Evolutionary conservation across 2,329 filamentous ascomycete species (phyloP), one percentile per base, ranked within the genome.

Genomic region (Keithomyces neogunnii): DNA sequence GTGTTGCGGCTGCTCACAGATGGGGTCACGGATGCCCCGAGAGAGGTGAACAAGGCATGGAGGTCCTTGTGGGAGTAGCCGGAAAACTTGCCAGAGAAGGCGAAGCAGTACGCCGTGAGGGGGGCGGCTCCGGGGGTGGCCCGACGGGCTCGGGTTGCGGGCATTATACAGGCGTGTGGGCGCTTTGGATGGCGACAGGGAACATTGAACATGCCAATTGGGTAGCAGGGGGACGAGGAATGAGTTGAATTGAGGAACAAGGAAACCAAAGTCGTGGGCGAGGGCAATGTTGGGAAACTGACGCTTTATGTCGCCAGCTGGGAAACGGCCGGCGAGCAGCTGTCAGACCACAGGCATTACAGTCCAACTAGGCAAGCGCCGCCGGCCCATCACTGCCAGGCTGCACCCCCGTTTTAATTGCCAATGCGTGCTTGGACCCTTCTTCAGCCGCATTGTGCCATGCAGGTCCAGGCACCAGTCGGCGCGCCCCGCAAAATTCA

Each of bases 71-170:
- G 64, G 19, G 64, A 63, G 55, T 87, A 82, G 3, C 73, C 77
- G 30, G 71, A 65, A 57, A 88, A 83, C 4, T 76, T 77, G 53
- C 85, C 85, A 51, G 79, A 83, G 30, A 86, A 63, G 28, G 75
- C 77, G 44, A 88, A 69, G 5, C 69, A 68, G 57, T 67, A 73
- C 4, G 73, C 76, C 2, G 71, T 64, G 3, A 85, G 67, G 0
- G 77, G 67, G 31, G 54, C 36, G 53, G 44, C 42, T 47, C 43
- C 30, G 44, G 45, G 39, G 49, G 35, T 9, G 54, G 39, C 42
- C 43, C 48, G 47, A 35, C 53, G 45, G 30, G 53, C 48, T 32
- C 48, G 47, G 19, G 47, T 49, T 36, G 47, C 29, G n/a, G 47
- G 35, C 36, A 43, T 40, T 9, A 29, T 43, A 4, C 3, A 10